phyloP scores from a whole-genome alignment of 2,329 filamentous ascomycete genomes.

The Exutisphaerella laricina region DNA sequence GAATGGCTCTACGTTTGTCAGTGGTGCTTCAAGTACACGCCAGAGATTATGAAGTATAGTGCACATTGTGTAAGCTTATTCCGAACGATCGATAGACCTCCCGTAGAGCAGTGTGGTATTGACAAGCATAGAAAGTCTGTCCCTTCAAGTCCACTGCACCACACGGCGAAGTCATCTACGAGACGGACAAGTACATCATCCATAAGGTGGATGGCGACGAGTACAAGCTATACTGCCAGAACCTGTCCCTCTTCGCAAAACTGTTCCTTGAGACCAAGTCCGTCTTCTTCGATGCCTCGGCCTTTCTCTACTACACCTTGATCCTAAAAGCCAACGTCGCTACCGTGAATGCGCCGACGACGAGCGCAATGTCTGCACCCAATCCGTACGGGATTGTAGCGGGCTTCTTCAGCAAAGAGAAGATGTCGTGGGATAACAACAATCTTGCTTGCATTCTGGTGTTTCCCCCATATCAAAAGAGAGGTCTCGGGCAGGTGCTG shows the following conservation, averaged over 20 bases:
- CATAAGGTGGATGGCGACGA: constrained; percentile 90
- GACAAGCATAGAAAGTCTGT: constrained; percentile 39
- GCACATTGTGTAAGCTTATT: constrained; percentile 43
- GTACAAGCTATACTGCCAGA: constrained; percentile 85
- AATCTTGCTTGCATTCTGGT: constrained; percentile 94
- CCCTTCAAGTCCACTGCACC: constrained; percentile 39
- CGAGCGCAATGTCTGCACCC: constrained; percentile 34
- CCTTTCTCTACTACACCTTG: constrained; percentile 91
- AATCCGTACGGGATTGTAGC: constrained; percentile 54
- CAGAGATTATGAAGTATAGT: constrained; percentile 45
- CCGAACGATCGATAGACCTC: too few relatives aligned
- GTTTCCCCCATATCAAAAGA: constrained; percentile 92
- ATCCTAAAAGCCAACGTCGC: constrained; percentile 49
- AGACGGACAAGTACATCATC: constrained; percentile 73
- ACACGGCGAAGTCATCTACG: constrained; percentile 71
- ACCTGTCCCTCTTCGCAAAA: constrained; percentile 92
- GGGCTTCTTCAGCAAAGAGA: constrained; percentile 99
- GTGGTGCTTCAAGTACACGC: constrained; percentile 91
- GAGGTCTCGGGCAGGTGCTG: constrained; percentile 77
- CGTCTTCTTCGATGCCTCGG: constrained; percentile 92
- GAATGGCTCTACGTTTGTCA: constrained; percentile 76
- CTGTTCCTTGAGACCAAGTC: constrained; percentile 98
- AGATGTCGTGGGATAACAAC: constrained; percentile 98
- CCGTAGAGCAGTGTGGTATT: constrained; percentile 10
- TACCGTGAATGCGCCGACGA: constrained; percentile 28